A percentile compares a stretch with the other conserved stretches of the same genome.
Evolutionary conservation across 164 flowering plant genomes (phyloP).

Genomic region (Echeveria elegans): DNA sequence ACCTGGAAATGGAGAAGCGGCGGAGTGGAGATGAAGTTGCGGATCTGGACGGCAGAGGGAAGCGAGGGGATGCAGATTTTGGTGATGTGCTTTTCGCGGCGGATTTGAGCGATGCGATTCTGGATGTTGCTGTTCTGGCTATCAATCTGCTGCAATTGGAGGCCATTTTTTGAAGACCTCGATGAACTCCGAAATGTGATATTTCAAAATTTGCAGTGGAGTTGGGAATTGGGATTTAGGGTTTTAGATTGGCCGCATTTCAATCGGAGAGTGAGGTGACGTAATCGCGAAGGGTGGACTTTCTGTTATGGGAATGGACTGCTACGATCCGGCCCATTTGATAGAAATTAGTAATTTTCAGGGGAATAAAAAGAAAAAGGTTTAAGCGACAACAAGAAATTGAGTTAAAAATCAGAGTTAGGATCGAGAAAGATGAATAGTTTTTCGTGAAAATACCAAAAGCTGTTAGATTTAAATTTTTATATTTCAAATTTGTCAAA

Average conservation of each 20-base stretch:
- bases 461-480: too few species aligned
- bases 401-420: too few species aligned
- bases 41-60: slow-evolving; percentile 19
- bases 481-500: too few species aligned
- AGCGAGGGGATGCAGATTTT: slow-evolving; percentile 7
- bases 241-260: neutral
- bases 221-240: neutral
- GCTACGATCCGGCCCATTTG: neutral
- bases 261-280: neutral
- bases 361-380: too few species aligned
- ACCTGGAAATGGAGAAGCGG: slow-evolving; percentile 42
- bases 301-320: neutral
- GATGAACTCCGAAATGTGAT: neutral
- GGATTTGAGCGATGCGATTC: slow-evolving; percentile 27
- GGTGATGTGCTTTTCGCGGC: slow-evolving; percentile 18
- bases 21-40: slow-evolving; percentile 26
- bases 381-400: too few species aligned
- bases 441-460: too few species aligned
- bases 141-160: slow-evolving; percentile 30
- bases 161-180: slow-evolving; percentile 26
- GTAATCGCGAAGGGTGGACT: neutral
- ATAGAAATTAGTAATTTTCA: too few species aligned
- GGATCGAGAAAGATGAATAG: too few species aligned
- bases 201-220: too few species aligned
- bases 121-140: too few species aligned